Percentiles rank a stretch among this genome's conserved stretches.
Evolutionary conservation across 163 green algal genomes (phyloP).

Genomic region (Coccomyxa subellipsoidea): DNA sequence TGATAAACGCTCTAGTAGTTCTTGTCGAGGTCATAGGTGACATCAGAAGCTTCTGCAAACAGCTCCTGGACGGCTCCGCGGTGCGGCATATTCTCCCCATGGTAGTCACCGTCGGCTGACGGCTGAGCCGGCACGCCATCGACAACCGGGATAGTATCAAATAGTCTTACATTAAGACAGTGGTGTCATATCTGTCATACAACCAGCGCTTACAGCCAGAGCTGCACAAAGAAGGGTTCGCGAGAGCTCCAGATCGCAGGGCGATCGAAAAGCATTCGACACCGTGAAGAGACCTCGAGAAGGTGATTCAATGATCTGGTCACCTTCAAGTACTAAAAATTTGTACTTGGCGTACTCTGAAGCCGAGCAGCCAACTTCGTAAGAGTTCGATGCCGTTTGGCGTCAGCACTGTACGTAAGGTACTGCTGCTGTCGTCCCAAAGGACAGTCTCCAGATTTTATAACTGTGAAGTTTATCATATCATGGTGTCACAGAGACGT

Average conservation of each 20-base stretch:
- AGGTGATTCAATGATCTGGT: too few species aligned
- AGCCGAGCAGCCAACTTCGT: too few species aligned
- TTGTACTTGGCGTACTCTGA: too few species aligned
- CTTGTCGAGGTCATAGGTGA: not conserved
- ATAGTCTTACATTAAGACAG: too few species aligned
- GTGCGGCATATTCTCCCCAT: not conserved
- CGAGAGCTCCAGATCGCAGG: not conserved
- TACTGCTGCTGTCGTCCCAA: not conserved
- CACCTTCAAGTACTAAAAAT: too few species aligned
- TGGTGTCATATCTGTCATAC: too few species aligned
- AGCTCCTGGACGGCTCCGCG: not conserved
- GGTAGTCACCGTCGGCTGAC: not conserved
- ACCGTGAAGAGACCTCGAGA: not conserved
- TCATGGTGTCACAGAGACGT: too few species aligned
- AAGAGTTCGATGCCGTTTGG: not conserved
- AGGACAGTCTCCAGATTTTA: too few species aligned
- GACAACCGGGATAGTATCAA: too few species aligned
- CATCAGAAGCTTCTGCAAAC: not conserved
- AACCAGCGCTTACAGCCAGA: too few species aligned
- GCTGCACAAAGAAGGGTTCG: not conserved
- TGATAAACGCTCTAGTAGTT: not conserved
- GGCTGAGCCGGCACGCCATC: too few species aligned
- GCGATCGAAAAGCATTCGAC: not conserved
- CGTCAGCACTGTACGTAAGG: not conserved
- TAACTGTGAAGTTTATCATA: too few species aligned